Conservation (phyloP, 768 basidiomycete genomes). For the Aureoboletus auriporus region DNA sequence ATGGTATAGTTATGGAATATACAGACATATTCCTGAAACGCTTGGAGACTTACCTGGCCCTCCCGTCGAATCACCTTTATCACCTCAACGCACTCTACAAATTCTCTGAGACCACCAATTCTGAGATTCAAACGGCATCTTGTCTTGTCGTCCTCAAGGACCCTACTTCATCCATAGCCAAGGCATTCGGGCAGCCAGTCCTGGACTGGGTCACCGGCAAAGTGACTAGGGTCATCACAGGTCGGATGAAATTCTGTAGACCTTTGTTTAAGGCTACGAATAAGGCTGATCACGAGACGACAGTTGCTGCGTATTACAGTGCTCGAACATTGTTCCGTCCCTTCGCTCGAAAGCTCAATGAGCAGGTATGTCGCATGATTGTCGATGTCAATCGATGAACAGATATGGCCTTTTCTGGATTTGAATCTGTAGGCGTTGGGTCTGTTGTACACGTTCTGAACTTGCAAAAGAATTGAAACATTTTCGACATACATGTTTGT, state of each 20-base stretch:
- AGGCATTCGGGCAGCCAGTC: constrained; percentile 31
- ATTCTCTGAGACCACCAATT: constrained; percentile 40
- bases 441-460: too few species aligned
- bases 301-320: constrained; percentile 32
- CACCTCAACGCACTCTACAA: constrained; percentile 43
- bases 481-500: too few species aligned
- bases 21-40: constrained; percentile 57
- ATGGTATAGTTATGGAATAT: background rate
- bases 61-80: constrained; percentile 40
- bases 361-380: constrained; percentile 36
- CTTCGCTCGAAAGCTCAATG: constrained; percentile 46
- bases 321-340: constrained; percentile 44
- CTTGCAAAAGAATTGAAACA: too few species aligned
- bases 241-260: constrained; percentile 55
- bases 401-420: background rate
- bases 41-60: constrained; percentile 37
- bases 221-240: constrained; percentile 40
- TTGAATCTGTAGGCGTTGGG: too few species aligned
- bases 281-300: constrained; percentile 34
- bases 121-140: constrained; percentile 51
- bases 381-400: background rate
- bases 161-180: constrained; percentile 30
- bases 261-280: constrained; percentile 40
- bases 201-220: constrained; percentile 45
- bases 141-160: constrained; percentile 47